phyloP scores from a whole-genome alignment of 2,329 filamentous ascomycete genomes.

The Cadophora malorum region DNA sequence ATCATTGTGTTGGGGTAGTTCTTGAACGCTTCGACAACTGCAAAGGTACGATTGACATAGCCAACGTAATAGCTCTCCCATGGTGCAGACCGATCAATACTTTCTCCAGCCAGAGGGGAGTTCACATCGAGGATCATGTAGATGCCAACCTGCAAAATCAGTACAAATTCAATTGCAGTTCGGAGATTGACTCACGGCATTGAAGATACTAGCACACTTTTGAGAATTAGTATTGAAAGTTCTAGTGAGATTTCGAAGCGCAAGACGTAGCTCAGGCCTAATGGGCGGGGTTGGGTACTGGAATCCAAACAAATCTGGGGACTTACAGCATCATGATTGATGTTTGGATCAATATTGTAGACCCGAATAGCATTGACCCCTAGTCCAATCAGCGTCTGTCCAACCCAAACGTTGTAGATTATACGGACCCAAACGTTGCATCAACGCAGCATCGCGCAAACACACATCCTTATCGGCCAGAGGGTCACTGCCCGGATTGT shows the following conservation, averaged over 20 bases:
- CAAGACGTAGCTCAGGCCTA: not conserved
- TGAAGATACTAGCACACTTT: slow-evolving; percentile 69
- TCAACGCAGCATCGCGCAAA: slow-evolving; percentile 68
- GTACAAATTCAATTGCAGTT: slow-evolving; percentile 20
- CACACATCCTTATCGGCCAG: slow-evolving; percentile 64
- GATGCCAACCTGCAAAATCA: slow-evolving; percentile 57
- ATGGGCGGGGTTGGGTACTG: not conserved
- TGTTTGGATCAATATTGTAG: slow-evolving; percentile 70
- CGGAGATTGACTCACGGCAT: slow-evolving; percentile 52
- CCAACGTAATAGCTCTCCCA: slow-evolving; percentile 64
- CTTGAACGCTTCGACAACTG: slow-evolving; percentile 71
- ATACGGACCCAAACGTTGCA: slow-evolving; percentile 60
- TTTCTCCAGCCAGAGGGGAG: slow-evolving; percentile 65
- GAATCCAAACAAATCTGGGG: not conserved
- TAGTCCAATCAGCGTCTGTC: slow-evolving; percentile 26
- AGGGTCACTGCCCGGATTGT: slow-evolving; percentile 63
- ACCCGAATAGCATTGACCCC: slow-evolving; percentile 71
- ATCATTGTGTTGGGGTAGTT: slow-evolving; percentile 70
- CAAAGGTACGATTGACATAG: slow-evolving; percentile 71
- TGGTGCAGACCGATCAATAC: slow-evolving; percentile 60
- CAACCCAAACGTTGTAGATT: not conserved
- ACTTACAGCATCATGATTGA: slow-evolving; percentile 64
- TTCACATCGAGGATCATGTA: slow-evolving; percentile 75
- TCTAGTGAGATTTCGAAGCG: not conserved
- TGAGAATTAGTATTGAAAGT: not conserved